Conservation (phyloP, 352 stramenopile genomes). For the Globisporangium cederbergense region DNA sequence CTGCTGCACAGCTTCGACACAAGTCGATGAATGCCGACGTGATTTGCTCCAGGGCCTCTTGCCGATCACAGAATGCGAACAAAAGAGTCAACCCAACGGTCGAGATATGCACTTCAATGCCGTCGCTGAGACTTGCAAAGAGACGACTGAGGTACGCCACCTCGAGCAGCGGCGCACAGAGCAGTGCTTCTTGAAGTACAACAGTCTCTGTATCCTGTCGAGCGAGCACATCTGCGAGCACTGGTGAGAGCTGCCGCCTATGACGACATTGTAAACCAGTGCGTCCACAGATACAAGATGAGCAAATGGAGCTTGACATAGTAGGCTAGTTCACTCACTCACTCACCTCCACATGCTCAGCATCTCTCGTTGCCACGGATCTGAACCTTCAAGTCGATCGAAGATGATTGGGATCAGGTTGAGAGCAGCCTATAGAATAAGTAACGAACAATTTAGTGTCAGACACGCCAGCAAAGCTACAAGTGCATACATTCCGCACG, state of each 20-base stretch:
- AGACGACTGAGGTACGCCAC: conserved; percentile 1
- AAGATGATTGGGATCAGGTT: conserved; percentile 1
- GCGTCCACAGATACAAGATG: not conserved
- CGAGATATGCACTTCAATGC: not conserved
- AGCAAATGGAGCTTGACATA: not conserved
- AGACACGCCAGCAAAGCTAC: not conserved
- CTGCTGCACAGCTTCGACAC: conserved; percentile 12
- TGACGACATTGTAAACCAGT: not conserved
- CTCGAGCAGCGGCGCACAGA: conserved; percentile 12
- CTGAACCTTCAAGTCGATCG: not conserved
- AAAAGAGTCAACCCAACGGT: conserved; percentile 18
- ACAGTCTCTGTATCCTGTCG: not conserved
- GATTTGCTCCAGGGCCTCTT: conserved; percentile 18
- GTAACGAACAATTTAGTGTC: not conserved
- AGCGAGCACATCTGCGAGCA: conserved; percentile 18
- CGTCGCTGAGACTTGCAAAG: not conserved
- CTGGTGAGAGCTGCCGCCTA: conserved; percentile 28
- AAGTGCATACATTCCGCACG: not conserved
- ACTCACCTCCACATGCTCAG: conserved; percentile 12
- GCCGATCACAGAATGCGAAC: conserved; percentile 16
- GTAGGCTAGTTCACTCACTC: not conserved
- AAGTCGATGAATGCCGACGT: conserved; percentile 29
- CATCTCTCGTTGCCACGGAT: not conserved
- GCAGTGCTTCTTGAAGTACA: conserved; percentile 5
- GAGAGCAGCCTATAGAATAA: conserved; percentile 1